A percentile compares a stretch with the other conserved stretches of the same genome.
phyloP scores from a whole-genome alignment of 768 basidiomycete genomes.

The Trametes cinnabarina region DNA sequence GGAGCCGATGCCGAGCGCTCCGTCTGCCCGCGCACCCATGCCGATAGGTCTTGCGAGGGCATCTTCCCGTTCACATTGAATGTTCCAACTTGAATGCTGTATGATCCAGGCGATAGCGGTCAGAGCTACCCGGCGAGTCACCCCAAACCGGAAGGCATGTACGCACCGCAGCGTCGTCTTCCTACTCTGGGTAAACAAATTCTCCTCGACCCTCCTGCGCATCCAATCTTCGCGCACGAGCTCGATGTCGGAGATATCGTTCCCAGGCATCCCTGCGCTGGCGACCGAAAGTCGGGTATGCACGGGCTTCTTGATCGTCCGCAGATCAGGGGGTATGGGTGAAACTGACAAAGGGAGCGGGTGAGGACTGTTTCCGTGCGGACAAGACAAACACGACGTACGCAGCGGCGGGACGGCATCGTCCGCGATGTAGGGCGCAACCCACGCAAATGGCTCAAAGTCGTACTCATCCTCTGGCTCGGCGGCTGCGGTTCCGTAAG shows the following conservation, averaged over 20 bases:
- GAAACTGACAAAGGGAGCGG: conserved; percentile 34
- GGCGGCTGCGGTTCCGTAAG: not conserved
- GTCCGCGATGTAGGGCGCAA: conserved; percentile 38
- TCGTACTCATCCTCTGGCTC: conserved; percentile 18
- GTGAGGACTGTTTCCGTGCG: not conserved
- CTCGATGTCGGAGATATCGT: conserved; percentile 58
- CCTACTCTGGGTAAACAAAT: conserved; percentile 1
- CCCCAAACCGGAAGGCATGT: not conserved
- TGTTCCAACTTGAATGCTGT: conserved; percentile 68
- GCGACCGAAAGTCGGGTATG: conserved; percentile 56
- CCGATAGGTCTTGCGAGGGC: conserved; percentile 68
- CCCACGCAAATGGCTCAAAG: conserved; percentile 42
- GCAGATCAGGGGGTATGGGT: conserved; percentile 52
- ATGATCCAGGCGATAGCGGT: not conserved
- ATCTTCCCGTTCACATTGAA: conserved; percentile 84
- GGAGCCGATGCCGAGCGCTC: not conserved
- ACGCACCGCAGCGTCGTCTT: conserved; percentile 17
- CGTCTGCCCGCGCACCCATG: conserved; percentile 51
- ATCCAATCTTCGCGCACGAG: conserved; percentile 68
- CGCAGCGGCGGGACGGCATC: conserved; percentile 6
- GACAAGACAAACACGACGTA: not conserved
- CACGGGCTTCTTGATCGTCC: conserved; percentile 46
- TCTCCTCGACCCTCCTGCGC: conserved; percentile 40
- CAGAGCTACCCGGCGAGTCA: not conserved
- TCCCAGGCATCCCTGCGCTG: conserved; percentile 58